A percentile compares a stretch with the other conserved stretches of the same genome.
These are phyloP conservation scores for Penicillium sp. DNA, from an alignment of 2,329 filamentous ascomycete species.

Conservation along the genomic window DNA sequence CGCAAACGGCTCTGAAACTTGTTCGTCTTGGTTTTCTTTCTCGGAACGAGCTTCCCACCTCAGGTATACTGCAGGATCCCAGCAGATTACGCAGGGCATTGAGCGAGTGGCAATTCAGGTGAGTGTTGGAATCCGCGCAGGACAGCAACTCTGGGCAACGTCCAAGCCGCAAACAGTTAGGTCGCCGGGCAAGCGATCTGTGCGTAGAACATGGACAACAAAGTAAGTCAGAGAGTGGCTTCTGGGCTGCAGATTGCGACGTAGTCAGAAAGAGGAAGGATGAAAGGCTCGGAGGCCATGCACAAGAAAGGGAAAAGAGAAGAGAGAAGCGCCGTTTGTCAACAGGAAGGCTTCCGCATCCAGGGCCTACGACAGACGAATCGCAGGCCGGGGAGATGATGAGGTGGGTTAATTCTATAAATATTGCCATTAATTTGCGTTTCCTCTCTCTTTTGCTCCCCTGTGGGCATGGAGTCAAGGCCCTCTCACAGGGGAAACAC, in stretches of 20 bases:
- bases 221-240: slow-evolving; percentile 14
- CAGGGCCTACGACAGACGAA: slow-evolving; percentile 20
- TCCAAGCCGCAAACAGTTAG: slow-evolving; percentile 16
- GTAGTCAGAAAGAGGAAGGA: slow-evolving; percentile 16
- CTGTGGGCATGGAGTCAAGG: slow-evolving; percentile 7
- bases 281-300: slow-evolving; percentile 2
- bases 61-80: slow-evolving; percentile 35
- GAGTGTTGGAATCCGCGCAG: slow-evolving; percentile 16
- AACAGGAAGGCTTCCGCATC: slow-evolving; percentile 22
- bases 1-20: slow-evolving; percentile 33
- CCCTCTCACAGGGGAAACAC: slow-evolving; percentile 13
- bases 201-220: slow-evolving; percentile 7
- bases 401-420: slow-evolving; percentile 20
- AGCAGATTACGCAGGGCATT: slow-evolving; percentile 30
- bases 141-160: slow-evolving; percentile 9
- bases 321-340: slow-evolving; percentile 24
- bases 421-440: slow-evolving; percentile 11
- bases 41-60: slow-evolving; percentile 33
- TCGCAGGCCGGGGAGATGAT: slow-evolving; percentile 9
- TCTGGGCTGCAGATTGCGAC: slow-evolving; percentile 22
- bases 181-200: slow-evolving; percentile 9
- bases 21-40: slow-evolving; percentile 18
- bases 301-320: slow-evolving; percentile 18
- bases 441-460: slow-evolving; percentile 3
- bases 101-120: slow-evolving; percentile 20